Base-by-base conservation (phyloP, 2,329 filamentous ascomycete genomes). In the Aspergillus pseudoterreus region DNA sequence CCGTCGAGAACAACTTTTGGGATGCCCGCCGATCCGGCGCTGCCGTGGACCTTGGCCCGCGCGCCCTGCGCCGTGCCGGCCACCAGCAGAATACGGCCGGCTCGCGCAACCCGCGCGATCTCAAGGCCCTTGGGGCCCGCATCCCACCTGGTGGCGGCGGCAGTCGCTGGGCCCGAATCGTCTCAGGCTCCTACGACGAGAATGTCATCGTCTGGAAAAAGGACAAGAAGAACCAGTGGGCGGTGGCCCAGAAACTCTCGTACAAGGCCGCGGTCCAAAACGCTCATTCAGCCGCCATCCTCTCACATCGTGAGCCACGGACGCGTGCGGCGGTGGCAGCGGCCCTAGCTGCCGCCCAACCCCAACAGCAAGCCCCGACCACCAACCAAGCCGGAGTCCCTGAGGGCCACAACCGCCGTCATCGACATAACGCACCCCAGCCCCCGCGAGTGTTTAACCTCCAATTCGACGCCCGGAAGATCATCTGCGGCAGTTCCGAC, bases 171-270 rank as follows among this genome's bases (percentile, higher is more conserved):
- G 90, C 88, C 9, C 86, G 92, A n/a, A 99, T 99, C 53, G 90
- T 99, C 3, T 96, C 92, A 6, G 94, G 94, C 2, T 96, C 91
- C 0, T 99, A 99, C 61, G 94, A 99, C 61, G 90, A 96, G 73
- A 92, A 85, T 10, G 90, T 99, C 60, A 92, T 96, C 58, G 89
- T 99, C 51, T 99, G 94, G 94, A 87, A 88, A 60, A 86, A 90
- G 55, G 88, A 95, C 57, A 82, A 84, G 58, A 85, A 94, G 58
- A 92, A 92, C 2, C 82, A 88, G 22, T 97, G 94, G 92, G 85
- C 85, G 59, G 83, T 86, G 49, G 84, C 84, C 32, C 88, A 92
- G 58, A 82, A 83, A 42, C 77, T 95, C 9, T 36, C 45, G 21
- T 51, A 47, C 15, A 21, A 39, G 38, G 45, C 45, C 33, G 33